phyloP scores from a whole-genome alignment of 1,284 basidiomycete species.

The Fomitiporia mediterranea region DNA sequence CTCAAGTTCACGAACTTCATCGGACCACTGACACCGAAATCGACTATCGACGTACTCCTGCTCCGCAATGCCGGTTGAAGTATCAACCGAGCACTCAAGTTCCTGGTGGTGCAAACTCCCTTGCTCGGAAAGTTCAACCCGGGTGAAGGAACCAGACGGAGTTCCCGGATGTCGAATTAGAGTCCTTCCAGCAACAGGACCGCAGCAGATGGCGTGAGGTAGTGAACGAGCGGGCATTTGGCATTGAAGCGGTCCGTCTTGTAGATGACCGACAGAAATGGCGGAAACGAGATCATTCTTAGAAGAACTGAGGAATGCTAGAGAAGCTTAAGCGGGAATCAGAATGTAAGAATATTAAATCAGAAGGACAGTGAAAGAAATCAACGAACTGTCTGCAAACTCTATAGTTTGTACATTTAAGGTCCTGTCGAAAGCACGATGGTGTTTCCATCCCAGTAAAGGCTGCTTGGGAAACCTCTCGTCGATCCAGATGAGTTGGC shows the following conservation, averaged over 20 bases:
- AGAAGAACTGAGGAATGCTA: constrained; percentile 26
- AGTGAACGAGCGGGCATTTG: constrained; percentile 10
- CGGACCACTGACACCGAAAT: constrained; percentile 33
- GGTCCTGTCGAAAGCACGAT: constrained; percentile 54
- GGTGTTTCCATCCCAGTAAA: constrained; percentile 56
- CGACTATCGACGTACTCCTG: constrained; percentile 4
- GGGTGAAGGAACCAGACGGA: constrained; percentile 29
- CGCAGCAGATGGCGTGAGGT: background rate
- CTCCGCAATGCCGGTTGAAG: background rate
- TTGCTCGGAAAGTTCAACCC: constrained; percentile 44
- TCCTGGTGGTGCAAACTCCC: constrained; percentile 46
- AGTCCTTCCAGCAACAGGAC: constrained; percentile 36
- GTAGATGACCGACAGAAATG: background rate
- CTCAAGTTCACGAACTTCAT: constrained; percentile 39
- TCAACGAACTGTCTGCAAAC: constrained; percentile 37
- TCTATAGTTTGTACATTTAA: constrained; percentile 40
- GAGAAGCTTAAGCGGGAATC: constrained; percentile 5
- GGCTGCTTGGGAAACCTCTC: constrained; percentile 49
- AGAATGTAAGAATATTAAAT: background rate
- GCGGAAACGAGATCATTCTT: constrained; percentile 4
- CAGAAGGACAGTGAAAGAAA: constrained; percentile 3
- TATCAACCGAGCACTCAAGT: constrained; percentile 28
- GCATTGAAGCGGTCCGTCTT: constrained; percentile 9
- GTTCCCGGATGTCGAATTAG: constrained; percentile 36
- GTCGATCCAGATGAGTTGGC: constrained; percentile 64